phyloP scores from a whole-genome alignment of 2,329 filamentous ascomycete genomes.

The Aspergillus sp. region DNA sequence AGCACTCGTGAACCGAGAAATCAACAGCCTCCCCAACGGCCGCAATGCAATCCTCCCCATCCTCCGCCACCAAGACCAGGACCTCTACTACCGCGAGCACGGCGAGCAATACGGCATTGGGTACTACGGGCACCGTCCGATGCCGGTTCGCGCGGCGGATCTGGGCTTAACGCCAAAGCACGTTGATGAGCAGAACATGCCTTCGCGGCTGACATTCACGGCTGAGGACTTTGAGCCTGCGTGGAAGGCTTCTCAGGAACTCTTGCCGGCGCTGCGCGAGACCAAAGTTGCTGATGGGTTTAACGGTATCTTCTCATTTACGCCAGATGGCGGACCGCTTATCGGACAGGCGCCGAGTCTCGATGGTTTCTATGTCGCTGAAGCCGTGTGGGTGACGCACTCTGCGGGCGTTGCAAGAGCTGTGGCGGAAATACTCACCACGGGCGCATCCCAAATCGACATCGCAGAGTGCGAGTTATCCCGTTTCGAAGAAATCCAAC shows the following conservation, averaged over 20 bases:
- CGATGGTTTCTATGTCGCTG: conserved; percentile 58
- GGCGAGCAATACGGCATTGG: conserved; percentile 58
- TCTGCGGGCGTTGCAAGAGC: conserved; percentile 58
- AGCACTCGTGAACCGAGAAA: conserved; percentile 31
- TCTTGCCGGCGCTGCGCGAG: conserved; percentile 48
- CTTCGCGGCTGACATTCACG: conserved; percentile 56
- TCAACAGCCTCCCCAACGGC: conserved; percentile 41
- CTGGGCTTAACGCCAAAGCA: conserved; percentile 48
- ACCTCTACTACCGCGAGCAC: conserved; percentile 60
- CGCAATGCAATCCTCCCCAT: conserved; percentile 49
- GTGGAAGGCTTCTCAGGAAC: conserved; percentile 50
- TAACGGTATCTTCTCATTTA: conserved; percentile 62
- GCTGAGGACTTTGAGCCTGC: conserved; percentile 54
- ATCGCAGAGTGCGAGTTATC: conserved; percentile 54
- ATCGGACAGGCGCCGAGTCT: conserved; percentile 53
- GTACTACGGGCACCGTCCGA: conserved; percentile 57
- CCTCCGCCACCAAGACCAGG: conserved; percentile 56
- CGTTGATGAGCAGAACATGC: conserved; percentile 56
- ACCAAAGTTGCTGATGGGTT: conserved; percentile 53
- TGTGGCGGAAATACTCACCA: conserved; percentile 53
- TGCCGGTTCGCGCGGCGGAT: conserved; percentile 52
- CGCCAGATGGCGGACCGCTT: conserved; percentile 56
- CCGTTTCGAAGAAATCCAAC: conserved; percentile 57
- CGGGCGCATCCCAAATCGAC: conserved; percentile 50
- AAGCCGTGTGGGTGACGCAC: conserved; percentile 62